A percentile compares a stretch with the other conserved stretches of the same genome.
Evolutionary conservation across 1,284 basidiomycete species (phyloP).

Genomic region (Bondarzewia mesenterica): DNA sequence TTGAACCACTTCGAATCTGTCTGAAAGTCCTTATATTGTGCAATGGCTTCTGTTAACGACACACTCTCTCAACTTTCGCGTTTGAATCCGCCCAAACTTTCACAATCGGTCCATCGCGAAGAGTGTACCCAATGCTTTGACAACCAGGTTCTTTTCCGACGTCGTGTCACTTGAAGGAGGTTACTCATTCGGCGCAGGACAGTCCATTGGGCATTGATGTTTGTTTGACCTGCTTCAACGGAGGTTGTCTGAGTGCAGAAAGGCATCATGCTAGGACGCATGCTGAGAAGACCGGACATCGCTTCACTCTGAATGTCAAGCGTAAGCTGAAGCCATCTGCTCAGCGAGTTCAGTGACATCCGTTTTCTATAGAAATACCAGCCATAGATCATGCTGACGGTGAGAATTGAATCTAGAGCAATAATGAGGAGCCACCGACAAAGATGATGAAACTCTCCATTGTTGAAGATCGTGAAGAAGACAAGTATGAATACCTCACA

Average conservation of each 20-base stretch:
- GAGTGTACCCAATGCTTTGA: conserved; percentile 98
- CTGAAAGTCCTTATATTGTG: no score
- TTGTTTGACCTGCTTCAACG: conserved; percentile 92
- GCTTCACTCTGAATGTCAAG: conserved; percentile 77
- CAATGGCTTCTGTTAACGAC: conserved; percentile 13
- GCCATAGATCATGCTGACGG: not conserved
- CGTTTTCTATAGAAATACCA: not conserved
- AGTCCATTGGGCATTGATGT: conserved; percentile 76
- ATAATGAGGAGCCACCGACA: conserved; percentile 73
- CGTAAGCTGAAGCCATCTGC: conserved; percentile 61
- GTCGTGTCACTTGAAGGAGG: conserved; percentile 11
- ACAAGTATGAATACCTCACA: conserved; percentile 73
- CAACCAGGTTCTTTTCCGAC: conserved; percentile 60
- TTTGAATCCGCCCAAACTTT: conserved; percentile 33
- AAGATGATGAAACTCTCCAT: conserved; percentile 91
- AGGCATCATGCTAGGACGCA: conserved; percentile 72
- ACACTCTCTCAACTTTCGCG: conserved; percentile 20
- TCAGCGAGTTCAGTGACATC: conserved; percentile 58
- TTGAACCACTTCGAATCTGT: no score
- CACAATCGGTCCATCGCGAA: conserved; percentile 68
- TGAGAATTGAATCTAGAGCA: conserved; percentile 28
- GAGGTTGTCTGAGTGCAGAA: conserved; percentile 63
- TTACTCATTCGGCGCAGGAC: conserved; percentile 41
- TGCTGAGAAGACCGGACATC: conserved; percentile 63
- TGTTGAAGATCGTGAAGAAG: conserved; percentile 77